Percentiles rank a stretch among this genome's conserved stretches.
These are phyloP conservation scores for Acarospora socialis DNA, from an alignment of 2,329 filamentous ascomycete genomes.

Conservation along the genomic window DNA sequence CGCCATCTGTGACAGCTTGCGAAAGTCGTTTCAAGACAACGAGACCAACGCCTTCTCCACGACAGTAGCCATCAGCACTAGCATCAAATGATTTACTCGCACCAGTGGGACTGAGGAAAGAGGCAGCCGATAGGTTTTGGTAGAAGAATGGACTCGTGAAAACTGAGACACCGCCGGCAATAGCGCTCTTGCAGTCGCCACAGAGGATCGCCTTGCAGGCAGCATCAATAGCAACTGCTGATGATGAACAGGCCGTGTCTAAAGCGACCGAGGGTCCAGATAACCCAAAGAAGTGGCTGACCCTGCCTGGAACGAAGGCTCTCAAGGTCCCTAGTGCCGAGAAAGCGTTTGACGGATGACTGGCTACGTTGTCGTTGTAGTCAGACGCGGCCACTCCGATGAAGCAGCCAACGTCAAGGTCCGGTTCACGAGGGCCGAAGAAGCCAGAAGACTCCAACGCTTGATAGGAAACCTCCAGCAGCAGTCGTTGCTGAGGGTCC, in stretches of 20 bases:
- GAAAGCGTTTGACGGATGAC: constrained; percentile 20
- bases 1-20: not conserved
- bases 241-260: constrained; percentile 11
- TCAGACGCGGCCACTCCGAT: constrained; percentile 17
- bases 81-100: constrained; percentile 1
- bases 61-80: constrained; percentile 5
- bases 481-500: constrained; percentile 12
- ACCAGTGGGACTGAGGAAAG: constrained; percentile 3
- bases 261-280: constrained; percentile 6
- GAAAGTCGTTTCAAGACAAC: constrained; percentile 1
- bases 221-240: constrained; percentile 7
- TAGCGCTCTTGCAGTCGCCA: constrained; percentile 7
- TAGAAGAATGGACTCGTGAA: constrained; percentile 1
- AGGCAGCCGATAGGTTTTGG: constrained; percentile 3
- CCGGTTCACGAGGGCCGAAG: not conserved
- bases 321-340: constrained; percentile 11
- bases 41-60: constrained; percentile 3
- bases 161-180: constrained; percentile 7
- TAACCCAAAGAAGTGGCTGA: constrained; percentile 11
- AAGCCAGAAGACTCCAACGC: constrained; percentile 10
- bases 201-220: constrained; percentile 7
- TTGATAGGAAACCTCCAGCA: constrained; percentile 12
- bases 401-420: constrained; percentile 17
- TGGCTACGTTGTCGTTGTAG: constrained; percentile 19
- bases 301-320: constrained; percentile 8